phyloP scores from a whole-genome alignment of 805 yeast species.

The Candida silvicultrix region DNA sequence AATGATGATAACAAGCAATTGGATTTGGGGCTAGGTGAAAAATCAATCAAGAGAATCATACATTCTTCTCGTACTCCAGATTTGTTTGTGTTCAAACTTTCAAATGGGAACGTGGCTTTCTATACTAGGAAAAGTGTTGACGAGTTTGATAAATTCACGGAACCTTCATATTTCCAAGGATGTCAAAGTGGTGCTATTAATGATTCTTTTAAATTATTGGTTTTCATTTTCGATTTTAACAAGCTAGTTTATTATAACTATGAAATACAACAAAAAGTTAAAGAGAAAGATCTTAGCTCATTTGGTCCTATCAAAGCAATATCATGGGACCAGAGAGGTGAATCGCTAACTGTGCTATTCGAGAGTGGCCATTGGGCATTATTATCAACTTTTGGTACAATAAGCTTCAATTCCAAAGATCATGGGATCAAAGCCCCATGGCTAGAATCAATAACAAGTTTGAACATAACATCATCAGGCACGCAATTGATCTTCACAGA shows the following conservation, averaged over 20 bases:
- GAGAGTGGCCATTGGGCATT: slow-evolving; percentile 19
- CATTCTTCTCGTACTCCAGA: neutral
- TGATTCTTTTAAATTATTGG: neutral
- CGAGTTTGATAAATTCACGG: neutral
- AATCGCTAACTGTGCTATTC: slow-evolving; percentile 10
- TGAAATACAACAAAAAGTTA: neutral
- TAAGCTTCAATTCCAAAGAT: slow-evolving; percentile 14
- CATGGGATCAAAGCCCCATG: slow-evolving; percentile 10
- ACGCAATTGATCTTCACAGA: slow-evolving; percentile 3
- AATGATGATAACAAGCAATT: slow-evolving; percentile 7
- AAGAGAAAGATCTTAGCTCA: neutral
- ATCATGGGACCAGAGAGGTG: slow-evolving; percentile 6
- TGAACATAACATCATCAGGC: neutral
- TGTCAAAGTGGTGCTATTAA: neutral
- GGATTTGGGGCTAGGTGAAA: slow-evolving; percentile 5
- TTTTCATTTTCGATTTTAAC: neutral
- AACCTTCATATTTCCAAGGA: neutral
- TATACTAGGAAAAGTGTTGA: neutral
- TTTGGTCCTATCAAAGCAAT: neutral
- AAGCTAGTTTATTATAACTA: slow-evolving; percentile 1
- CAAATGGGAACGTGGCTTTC: neutral
- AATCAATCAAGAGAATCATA: neutral
- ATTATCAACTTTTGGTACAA: slow-evolving; percentile 22
- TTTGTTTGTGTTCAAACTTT: slow-evolving; percentile 3
- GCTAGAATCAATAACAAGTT: slow-evolving; percentile 8